Evolutionary conservation across 129 eudicot genomes (phyloP), one percentile per base, ranked within the genome.

Genomic region (Smallanthus sonchifolius): DNA sequence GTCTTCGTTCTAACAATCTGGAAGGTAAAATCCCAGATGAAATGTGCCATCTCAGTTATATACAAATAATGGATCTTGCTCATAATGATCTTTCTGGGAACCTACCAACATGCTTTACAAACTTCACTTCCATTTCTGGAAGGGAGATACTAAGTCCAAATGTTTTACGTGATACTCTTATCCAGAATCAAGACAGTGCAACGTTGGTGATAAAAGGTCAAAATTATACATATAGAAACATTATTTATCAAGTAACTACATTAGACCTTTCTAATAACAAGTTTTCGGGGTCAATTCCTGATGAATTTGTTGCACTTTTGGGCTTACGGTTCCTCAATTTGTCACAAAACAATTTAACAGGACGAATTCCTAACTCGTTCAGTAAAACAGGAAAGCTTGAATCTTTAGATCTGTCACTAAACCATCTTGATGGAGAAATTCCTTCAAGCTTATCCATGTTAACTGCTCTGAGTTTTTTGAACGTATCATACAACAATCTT

Each of bases 61-160:
- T 80, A 45, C 80, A 80, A 10, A 68, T 80, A 5, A 35, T 74
- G 52, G 79, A 80, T 36, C 69, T 79, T 14, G 70, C 79, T n/a
- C 4, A 65, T 13, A 79, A 79, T 48, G n/a, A 79, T 49, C 10
- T 80, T 44, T 74, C 71, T 11, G 84, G 84, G 7, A 30, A 20
- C 11, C 70, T 80, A n/a, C 84, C 80, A 14, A 56, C 43, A 43
- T 80, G 84, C 66, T 24, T 80, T 3, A 45, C 32, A 17, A 74
- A 80, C 42, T n/a, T 80, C 20, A 66, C 47, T 5, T 45, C 57
- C 69, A 67, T 74, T 45, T 30, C 65, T 8, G 65, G 49, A 16
- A 19, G 10, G 8, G 4, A 9, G 40, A 63, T 16, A 1, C 13
- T 49, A 10, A 9, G 8, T 6, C 35, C 38, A 4, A 19, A 49